Evolutionary conservation across 768 basidiomycete genomes (phyloP).

Genomic region (Baorangia bicolor): DNA sequence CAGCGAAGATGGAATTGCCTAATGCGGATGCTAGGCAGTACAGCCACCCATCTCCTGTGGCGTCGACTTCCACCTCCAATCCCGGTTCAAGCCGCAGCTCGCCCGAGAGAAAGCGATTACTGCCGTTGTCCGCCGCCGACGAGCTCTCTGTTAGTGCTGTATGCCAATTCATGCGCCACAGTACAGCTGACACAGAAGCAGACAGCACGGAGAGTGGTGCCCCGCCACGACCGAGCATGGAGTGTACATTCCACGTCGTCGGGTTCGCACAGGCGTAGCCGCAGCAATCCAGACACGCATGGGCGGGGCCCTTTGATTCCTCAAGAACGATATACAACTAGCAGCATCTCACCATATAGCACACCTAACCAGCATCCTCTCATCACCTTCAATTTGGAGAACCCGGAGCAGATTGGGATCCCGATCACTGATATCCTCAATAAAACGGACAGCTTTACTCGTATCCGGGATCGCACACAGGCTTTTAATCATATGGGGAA

Average conservation of each 20-base stretch:
- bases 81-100: conserved; percentile 18
- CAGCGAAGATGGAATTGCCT: conserved; percentile 5
- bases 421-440: conserved; percentile 60
- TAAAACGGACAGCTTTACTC: conserved; percentile 43
- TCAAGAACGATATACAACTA: conserved; percentile 23
- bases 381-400: conserved; percentile 57
- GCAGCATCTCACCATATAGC: conserved; percentile 6
- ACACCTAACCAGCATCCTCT: conserved; percentile 42
- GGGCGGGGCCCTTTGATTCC: conserved; percentile 25
- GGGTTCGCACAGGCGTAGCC: conserved; percentile 1
- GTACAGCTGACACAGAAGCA: conserved; percentile 19
- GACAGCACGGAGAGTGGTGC: conserved; percentile 19
- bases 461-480: conserved; percentile 55
- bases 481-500: conserved; percentile 60
- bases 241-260: conserved; percentile 12
- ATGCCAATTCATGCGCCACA: neutral
- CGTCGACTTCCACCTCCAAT: conserved; percentile 1
- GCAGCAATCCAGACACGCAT: neutral
- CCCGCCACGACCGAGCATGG: conserved; percentile 13
- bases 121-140: conserved; percentile 7
- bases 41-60: conserved; percentile 26
- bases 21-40: neutral
- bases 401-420: conserved; percentile 58
- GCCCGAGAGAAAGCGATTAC: conserved; percentile 18
- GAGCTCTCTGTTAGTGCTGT: conserved; percentile 15